phyloP scores from a whole-genome alignment of 2,329 filamentous ascomycete genomes.

The Fusarium marasasianum region DNA sequence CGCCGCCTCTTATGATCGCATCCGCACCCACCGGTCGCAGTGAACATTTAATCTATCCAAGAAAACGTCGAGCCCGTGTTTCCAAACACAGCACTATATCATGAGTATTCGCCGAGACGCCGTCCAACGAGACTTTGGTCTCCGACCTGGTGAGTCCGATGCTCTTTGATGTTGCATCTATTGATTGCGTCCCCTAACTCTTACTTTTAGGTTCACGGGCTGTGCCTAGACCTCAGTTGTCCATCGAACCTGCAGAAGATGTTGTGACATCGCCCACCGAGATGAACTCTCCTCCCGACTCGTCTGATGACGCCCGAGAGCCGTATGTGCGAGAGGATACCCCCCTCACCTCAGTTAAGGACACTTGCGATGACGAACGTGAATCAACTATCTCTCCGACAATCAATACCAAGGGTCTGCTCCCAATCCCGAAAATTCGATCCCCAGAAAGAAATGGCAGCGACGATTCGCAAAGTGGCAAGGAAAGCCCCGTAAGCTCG shows the following conservation, averaged over 20 bases:
- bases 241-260: neutral
- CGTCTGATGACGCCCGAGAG: neutral
- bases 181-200: neutral
- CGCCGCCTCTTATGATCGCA: neutral
- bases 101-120: conserved; percentile 13
- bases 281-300: neutral
- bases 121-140: conserved; percentile 20
- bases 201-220: neutral
- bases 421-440: neutral
- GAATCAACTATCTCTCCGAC: neutral
- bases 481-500: neutral
- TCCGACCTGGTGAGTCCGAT: conserved; percentile 7
- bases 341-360: neutral
- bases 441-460: conserved; percentile 5
- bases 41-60: neutral
- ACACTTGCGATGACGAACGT: neutral
- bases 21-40: neutral
- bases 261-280: neutral
- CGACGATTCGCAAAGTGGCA: conserved; percentile 2
- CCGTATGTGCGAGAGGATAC: neutral
- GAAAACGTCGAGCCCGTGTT: neutral
- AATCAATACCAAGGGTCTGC: neutral
- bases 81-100: neutral
- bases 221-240: neutral
- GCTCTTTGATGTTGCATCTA: neutral